phyloP scores from a whole-genome alignment of 148 eudicot genomes.

The Tetragonia tetragonoides region DNA sequence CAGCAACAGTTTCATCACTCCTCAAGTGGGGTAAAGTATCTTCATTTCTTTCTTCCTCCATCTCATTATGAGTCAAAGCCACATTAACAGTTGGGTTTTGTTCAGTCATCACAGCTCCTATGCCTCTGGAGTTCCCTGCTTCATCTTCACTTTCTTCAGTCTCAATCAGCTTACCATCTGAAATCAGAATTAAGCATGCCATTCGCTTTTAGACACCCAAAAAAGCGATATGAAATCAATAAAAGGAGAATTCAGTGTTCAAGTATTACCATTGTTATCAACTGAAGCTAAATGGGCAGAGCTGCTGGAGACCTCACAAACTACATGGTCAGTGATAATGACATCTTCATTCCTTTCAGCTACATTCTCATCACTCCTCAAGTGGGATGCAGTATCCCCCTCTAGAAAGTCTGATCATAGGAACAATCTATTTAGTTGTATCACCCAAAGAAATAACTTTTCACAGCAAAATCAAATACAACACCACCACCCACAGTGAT shows the following conservation, averaged over 20 bases:
- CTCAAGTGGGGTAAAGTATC: conserved; percentile 37
- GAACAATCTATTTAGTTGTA: background rate
- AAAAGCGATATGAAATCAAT: background rate
- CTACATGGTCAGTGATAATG: conserved; percentile 21
- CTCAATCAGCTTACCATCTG: conserved; percentile 38
- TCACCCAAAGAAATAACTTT: too few relatives aligned
- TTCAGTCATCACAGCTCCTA: conserved; percentile 31
- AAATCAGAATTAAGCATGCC: conserved; percentile 8
- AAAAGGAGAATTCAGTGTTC: background rate
- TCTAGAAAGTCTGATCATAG: conserved; percentile 10
- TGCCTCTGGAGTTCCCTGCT: conserved; percentile 24
- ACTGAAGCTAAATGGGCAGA: conserved; percentile 18
- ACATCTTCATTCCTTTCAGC: conserved; percentile 45
- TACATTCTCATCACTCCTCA: conserved; percentile 36
- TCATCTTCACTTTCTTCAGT: conserved; percentile 26
- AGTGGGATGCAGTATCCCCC: conserved; percentile 22
- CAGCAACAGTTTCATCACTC: conserved; percentile 43
- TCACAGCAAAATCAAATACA: background rate
- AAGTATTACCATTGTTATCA: conserved; percentile 33
- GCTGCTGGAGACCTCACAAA: conserved; percentile 31
- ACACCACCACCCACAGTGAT: background rate
- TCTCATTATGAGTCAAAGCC: conserved; percentile 37
- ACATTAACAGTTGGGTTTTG: conserved; percentile 11
- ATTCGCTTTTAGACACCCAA: background rate
- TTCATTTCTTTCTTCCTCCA: conserved; percentile 58